Percentiles rank a stretch among this genome's conserved stretches.
Evolutionary conservation across 495 filamentous ascomycete species (phyloP).

Genomic region (Penicillium malachiteum): DNA sequence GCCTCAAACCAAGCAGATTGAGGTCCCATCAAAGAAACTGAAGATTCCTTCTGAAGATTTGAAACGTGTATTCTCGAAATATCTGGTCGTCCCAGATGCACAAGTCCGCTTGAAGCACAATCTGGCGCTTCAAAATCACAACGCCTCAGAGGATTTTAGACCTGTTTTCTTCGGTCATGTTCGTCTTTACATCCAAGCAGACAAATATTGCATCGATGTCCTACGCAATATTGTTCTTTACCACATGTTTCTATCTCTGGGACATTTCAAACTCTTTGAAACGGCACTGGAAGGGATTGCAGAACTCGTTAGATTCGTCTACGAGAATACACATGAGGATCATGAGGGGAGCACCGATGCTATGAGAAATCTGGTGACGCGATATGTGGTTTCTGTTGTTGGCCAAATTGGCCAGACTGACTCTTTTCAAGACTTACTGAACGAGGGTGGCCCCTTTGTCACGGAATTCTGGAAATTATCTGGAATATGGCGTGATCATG

Average conservation of each 20-base stretch:
- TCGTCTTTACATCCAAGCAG: conserved; percentile 39
- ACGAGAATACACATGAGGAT: conserved; percentile 20
- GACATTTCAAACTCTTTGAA: conserved; percentile 27
- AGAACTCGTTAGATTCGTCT: conserved; percentile 34
- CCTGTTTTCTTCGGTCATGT: conserved; percentile 38
- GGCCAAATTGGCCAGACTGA: conserved; percentile 18
- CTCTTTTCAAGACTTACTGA: conserved; percentile 21
- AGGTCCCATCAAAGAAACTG: not conserved
- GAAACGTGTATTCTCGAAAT: too few species aligned
- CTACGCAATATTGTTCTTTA: conserved; percentile 31
- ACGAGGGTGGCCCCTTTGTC: conserved; percentile 29
- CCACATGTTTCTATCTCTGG: conserved; percentile 35
- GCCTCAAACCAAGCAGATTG: not conserved
- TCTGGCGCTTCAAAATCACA: conserved; percentile 5
- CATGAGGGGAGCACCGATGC: conserved; percentile 1
- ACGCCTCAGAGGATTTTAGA: conserved; percentile 31
- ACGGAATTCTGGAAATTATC: conserved; percentile 22
- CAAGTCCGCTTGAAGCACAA: not conserved
- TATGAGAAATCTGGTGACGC: conserved; percentile 16
- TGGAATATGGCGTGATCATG: not conserved
- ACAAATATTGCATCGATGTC: conserved; percentile 35
- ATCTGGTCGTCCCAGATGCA: not conserved
- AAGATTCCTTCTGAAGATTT: not conserved
- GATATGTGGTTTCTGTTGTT: conserved; percentile 24
- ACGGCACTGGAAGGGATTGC: conserved; percentile 26